phyloP scores from a whole-genome alignment of 345 rosid species.

The Pistacia integerrima region DNA sequence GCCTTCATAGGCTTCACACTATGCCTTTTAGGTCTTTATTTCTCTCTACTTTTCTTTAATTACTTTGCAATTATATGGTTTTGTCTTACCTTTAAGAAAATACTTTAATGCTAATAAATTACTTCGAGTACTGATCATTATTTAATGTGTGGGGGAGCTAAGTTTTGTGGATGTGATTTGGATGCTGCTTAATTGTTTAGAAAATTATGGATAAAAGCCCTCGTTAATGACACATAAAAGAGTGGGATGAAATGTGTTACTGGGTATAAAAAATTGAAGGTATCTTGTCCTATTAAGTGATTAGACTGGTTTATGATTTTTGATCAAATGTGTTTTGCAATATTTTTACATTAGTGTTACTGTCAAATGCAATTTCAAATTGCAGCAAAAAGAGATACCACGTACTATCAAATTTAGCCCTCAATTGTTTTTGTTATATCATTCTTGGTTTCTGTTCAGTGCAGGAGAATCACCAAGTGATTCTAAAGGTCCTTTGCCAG shows the following conservation, averaged over 20 bases:
- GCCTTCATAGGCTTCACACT: slow-evolving; percentile 46
- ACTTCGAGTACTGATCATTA: too few relatives aligned
- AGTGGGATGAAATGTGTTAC: neutral
- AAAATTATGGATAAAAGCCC: neutral
- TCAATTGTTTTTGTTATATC: neutral
- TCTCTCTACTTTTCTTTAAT: neutral
- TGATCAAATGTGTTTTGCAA: too few relatives aligned
- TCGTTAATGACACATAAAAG: neutral
- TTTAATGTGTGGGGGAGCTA: too few relatives aligned
- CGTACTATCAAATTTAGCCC: too few relatives aligned
- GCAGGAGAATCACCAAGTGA: slow-evolving; percentile 54
- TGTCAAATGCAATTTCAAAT: too few relatives aligned
- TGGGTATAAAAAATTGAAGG: neutral
- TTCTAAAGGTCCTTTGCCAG: slow-evolving; percentile 43
- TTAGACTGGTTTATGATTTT: neutral
- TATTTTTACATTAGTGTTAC: too few relatives aligned
- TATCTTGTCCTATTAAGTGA: neutral
- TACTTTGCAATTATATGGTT: neutral
- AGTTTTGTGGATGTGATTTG: neutral
- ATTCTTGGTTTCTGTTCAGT: slow-evolving; percentile 43
- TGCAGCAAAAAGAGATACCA: too few relatives aligned
- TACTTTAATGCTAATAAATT: too few relatives aligned
- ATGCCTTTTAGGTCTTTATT: slow-evolving; percentile 44
- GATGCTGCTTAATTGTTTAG: neutral
- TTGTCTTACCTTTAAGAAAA: too few relatives aligned